Base-by-base conservation (phyloP, 306 rosid genomes). In the Neltuma alba region DNA sequence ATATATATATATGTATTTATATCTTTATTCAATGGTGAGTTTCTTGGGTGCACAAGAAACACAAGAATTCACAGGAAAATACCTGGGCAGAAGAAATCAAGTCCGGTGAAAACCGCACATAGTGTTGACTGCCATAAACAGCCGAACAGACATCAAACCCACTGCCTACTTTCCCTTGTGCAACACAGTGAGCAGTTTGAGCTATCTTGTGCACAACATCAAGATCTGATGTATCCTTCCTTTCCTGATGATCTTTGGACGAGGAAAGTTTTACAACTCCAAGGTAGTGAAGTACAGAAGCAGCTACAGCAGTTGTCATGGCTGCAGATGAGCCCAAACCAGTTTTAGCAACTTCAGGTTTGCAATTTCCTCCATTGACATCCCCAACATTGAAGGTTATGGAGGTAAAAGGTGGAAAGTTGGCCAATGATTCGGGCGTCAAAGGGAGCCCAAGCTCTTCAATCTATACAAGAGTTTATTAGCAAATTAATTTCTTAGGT, bases 121-220 rank as follows among this genome's bases (percentile, higher is more conserved):
- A 95, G 55, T 94, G 94, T 23, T 95, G 99, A 85, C 99, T 93
- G n/a, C 99, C 99, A 89, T 91, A 93, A 85, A 93, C 96, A 5
- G 98, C 99, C 80, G 99, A 93, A 80, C 96, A 89, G 82, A 95
- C 97, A 87, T 95, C 99, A 90, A 93, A 95, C 69, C 99, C 99
- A 75, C 99, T 93, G 60, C 99, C 99, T 77, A 95, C 94, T 88
- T 95, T 95, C 75, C 99, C 99, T 58, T 95, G 99, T 27, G 99
- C 96, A 80, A 93, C 80, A 79, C 98, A 95, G 74, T 95, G 99
- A 69, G 99, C 97, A 66, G 92, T 90, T 89, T 95, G 99, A 88
- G 99, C 93, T 78, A 95, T 90, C 67, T 88, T 84, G 81, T 95
- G 99, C 82, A 95, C 94, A 60, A 87, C 14, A 79, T 95, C 97